Conservation (phyloP, 225 moss, liverwort and hornwort genomes). For the Anthoceros angustus region DNA sequence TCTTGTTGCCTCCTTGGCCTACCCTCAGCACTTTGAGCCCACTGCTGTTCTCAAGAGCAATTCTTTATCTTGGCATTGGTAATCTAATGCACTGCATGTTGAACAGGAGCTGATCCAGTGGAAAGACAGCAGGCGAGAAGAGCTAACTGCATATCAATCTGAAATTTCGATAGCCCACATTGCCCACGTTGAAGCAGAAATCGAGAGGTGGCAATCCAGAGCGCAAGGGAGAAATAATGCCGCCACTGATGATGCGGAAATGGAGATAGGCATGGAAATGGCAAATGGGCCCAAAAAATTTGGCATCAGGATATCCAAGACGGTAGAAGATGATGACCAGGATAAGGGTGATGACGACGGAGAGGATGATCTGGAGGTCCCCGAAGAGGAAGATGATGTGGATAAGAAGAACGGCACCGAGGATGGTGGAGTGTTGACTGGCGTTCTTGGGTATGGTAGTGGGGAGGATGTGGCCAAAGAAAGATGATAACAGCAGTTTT, state of each 20-base stretch:
- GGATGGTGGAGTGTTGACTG: constrained; percentile 36
- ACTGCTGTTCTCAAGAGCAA: not conserved
- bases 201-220: constrained; percentile 78
- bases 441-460: constrained; percentile 41
- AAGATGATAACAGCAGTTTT: constrained; percentile 14
- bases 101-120: constrained; percentile 64
- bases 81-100: not conserved
- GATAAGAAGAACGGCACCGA: constrained; percentile 24
- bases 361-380: constrained; percentile 23
- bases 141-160: constrained; percentile 63
- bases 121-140: constrained; percentile 53
- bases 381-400: constrained; percentile 15
- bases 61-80: not conserved
- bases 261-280: constrained; percentile 31
- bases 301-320: constrained; percentile 16
- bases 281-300: constrained; percentile 25
- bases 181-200: constrained; percentile 73
- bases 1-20: not conserved
- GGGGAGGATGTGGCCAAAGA: constrained; percentile 29
- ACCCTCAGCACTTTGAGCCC: not conserved
- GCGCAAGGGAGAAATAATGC: constrained; percentile 35
- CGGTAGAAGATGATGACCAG: constrained; percentile 58
- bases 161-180: constrained; percentile 54
- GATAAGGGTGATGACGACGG: constrained; percentile 28
- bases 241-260: constrained; percentile 20